Percentiles rank a stretch among this genome's conserved stretches.
Evolutionary conservation across 2,329 filamentous ascomycete genomes (phyloP).

Genomic region (Pyrenophora teres): DNA sequence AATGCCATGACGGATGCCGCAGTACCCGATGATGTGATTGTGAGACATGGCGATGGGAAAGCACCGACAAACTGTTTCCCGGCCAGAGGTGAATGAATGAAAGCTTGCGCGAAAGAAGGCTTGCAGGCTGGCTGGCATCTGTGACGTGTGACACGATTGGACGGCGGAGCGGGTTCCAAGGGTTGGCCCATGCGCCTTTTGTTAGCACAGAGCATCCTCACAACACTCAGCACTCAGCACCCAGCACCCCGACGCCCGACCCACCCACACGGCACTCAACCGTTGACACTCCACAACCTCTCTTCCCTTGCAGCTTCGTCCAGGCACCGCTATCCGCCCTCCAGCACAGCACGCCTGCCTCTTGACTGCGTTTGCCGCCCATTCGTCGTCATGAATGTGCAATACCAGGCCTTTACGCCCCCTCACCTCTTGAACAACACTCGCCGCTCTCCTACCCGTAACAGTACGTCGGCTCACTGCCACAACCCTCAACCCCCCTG

Average conservation of each 20-base stretch:
- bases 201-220: slow-evolving; percentile 22
- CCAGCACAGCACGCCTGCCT: slow-evolving; percentile 19
- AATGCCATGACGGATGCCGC: no score
- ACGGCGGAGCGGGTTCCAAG: no score
- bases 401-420: slow-evolving; percentile 63
- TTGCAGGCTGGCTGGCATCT: no score
- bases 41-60: no score
- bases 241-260: slow-evolving; percentile 14
- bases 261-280: slow-evolving; percentile 8
- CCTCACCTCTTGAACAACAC: slow-evolving; percentile 63
- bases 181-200: slow-evolving; percentile 1
- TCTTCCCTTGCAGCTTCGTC: slow-evolving; percentile 1
- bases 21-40: no score
- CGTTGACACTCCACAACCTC: neutral
- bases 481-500: slow-evolving; percentile 19
- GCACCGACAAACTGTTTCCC: no score
- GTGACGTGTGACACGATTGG: no score
- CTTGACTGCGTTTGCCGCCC: slow-evolving; percentile 27
- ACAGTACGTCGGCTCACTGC: slow-evolving; percentile 55
- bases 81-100: no score
- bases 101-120: no score
- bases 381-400: slow-evolving; percentile 62
- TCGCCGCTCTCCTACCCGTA: slow-evolving; percentile 63
- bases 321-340: slow-evolving; percentile 1
- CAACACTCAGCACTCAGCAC: slow-evolving; percentile 24